Evolutionary conservation across 202 grass and related monocot species (phyloP), one percentile per base, ranked within the genome.

Genomic region (Hordeum pubiflorum): DNA sequence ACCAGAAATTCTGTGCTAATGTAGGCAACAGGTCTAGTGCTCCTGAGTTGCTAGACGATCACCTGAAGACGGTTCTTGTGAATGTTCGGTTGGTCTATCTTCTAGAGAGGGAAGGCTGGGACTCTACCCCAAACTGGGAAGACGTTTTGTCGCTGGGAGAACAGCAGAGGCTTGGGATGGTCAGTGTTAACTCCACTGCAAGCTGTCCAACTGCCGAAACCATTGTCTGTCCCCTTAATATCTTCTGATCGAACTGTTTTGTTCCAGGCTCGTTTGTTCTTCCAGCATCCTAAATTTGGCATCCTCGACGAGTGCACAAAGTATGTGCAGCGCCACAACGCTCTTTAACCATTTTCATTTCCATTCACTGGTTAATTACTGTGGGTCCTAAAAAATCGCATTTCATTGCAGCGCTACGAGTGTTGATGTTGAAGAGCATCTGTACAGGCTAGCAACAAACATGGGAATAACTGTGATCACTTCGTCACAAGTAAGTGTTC

Each of bases 401-500:
- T 41, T 80, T 79, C 64, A 59, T 88, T 82, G 75, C 80, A 98
- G 95, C 81, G 95, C 95, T 10, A 98, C 92, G 0, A 98, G 95
- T 75, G 95, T 98, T 43, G 95, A 98, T 95, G 92, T 98, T 38
- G 95, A 97, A 82, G 95, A 98, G 54, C 95, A 98, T 84, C 22
- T 98, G 26, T 98, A 98, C 69, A 94, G 88, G 64, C 86, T 98
- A 48, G 95, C 95, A 69, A 93, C 88, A 59, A 58, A 83, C 72
- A 98, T 98, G 95, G 92, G 90, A 37, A 98, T 94, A 92, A 94
- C 95, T 7, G 92, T 98, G 40, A 86, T 98, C 60, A 98, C 95
- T 54, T 98, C 95, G 15, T 94, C 95, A 13, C 95, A 98, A 76
- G 95, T 98, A 82, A 87, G 75, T 24, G 40, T 56, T 54, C 2